Evolutionary conservation across 257 asterid species (phyloP), one percentile per base, ranked within the genome.

Genomic region (Schizonepeta tenuifolia): DNA sequence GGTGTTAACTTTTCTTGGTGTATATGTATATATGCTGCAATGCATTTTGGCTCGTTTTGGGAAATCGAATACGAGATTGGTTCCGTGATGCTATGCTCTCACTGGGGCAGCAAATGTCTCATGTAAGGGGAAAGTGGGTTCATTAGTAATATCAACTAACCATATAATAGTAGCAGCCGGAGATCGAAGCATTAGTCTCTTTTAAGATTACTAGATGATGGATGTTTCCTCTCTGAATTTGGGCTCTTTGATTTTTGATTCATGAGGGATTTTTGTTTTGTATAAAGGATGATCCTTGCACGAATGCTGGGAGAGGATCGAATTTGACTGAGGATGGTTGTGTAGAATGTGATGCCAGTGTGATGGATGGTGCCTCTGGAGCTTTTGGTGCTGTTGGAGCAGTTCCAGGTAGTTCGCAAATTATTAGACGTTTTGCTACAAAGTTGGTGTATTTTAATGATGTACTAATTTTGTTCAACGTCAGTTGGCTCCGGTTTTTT

Each of bases 301-400:
- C 91, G 49, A 94, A 94, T 84, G 97, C 99, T 57, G 99, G 97
- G 55, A 81, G 95, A 70, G 99, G 97, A 74, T 94, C 99, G 17
- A 91, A 89, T 79, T 83, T 94, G 86, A 91, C 97, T 1, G 99
- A 91, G 87, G 96, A 87, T 68, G 97, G 99, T 36, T 83, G 46
- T 46, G 96, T 94, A 64, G 99, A 94, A 80, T 94, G 97, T 81
- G 99, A 94, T 85, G 97, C 99, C 44, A 87, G 99, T 78, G 70
- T 94, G 58, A 91, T 94, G 96, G 99, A 91, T 83, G 99, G 99
- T 59, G 80, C 73, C 31, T 86, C 97, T 14, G 95, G 95, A 85
- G 86, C 86, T 72, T 94, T 85, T 80, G 99, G 97, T 69, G 99
- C 99, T 63, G 99, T 88, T 55, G 99, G 99, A 72, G 96, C 99